phyloP scores from a whole-genome alignment of 2,329 filamentous ascomycete genomes.

The Madurella fahalii region DNA sequence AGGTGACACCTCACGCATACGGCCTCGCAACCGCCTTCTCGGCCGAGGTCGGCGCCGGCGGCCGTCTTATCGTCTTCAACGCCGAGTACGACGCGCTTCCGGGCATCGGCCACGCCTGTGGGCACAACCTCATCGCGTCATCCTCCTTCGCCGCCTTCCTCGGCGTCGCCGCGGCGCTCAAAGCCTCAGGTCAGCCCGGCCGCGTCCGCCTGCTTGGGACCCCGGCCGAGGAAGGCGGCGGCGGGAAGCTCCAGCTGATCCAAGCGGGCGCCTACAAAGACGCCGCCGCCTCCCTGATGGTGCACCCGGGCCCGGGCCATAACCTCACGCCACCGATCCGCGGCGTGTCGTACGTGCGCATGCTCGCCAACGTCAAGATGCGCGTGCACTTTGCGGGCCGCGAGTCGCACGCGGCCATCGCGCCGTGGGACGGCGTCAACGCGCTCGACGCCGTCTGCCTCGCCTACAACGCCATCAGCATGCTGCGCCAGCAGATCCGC shows the following conservation, averaged over 20 bases:
- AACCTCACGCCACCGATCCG: slow-evolving; percentile 17
- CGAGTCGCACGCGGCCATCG: slow-evolving; percentile 44
- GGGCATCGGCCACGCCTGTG: slow-evolving; percentile 43
- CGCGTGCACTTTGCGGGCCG: slow-evolving; percentile 40
- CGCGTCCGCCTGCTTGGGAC: slow-evolving; percentile 40
- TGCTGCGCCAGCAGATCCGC: slow-evolving; percentile 47
- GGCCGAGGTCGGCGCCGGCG: slow-evolving; percentile 39
- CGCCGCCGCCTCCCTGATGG: slow-evolving; percentile 40
- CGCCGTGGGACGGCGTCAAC: slow-evolving; percentile 49
- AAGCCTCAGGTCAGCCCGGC: slow-evolving; percentile 30
- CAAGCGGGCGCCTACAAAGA: slow-evolving; percentile 31
- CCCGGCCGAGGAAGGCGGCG: slow-evolving; percentile 42
- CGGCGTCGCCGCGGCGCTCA: slow-evolving; percentile 33
- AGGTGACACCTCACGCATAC: slow-evolving; percentile 46
- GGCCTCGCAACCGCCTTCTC: slow-evolving; percentile 51
- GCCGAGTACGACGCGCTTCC: slow-evolving; percentile 48
- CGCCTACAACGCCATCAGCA: slow-evolving; percentile 38
- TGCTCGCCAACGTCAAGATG: slow-evolving; percentile 32
- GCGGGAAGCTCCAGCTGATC: slow-evolving; percentile 39
- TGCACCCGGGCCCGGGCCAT: slow-evolving; percentile 31
- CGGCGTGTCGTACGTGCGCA: slow-evolving; percentile 27
- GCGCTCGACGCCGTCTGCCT: slow-evolving; percentile 46
- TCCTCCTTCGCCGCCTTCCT: slow-evolving; percentile 40
- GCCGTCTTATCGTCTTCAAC: slow-evolving; percentile 39
- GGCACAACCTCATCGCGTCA: slow-evolving; percentile 44